Percentiles rank a stretch among this genome's conserved stretches.
Evolutionary conservation across 148 eudicot genomes (phyloP).

Genomic region (Rhododendron mucronatum): DNA sequence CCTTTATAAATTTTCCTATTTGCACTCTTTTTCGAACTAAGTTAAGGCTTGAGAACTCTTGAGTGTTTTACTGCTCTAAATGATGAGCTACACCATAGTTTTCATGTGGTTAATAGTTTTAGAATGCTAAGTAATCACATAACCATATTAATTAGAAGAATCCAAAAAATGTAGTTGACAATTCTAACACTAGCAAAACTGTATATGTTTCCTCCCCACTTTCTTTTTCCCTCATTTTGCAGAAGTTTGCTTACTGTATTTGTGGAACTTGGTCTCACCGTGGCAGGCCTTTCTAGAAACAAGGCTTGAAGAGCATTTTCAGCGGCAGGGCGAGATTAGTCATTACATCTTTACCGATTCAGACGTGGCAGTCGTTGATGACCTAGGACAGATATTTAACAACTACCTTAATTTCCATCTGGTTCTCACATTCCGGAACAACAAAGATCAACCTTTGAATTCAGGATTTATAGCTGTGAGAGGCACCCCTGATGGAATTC

Average conservation of each 20-base stretch:
- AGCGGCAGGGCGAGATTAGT: conserved; percentile 26
- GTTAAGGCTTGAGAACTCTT: neutral
- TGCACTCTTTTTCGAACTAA: neutral
- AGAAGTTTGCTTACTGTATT: conserved; percentile 3
- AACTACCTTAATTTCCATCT: conserved; percentile 56
- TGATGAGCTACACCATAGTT: neutral
- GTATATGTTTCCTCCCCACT: neutral
- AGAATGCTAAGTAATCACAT: neutral
- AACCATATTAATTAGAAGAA: neutral
- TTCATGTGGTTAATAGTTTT: neutral
- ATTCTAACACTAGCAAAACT: neutral
- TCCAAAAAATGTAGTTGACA: neutral
- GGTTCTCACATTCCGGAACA: conserved; percentile 93
- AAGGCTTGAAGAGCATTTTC: conserved; percentile 50
- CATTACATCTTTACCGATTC: conserved; percentile 90
- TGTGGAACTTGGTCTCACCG: conserved; percentile 10
- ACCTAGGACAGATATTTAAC: conserved; percentile 64
- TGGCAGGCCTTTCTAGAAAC: conserved; percentile 70
- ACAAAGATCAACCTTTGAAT: conserved; percentile 93
- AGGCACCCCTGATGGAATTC: conserved; percentile 72
- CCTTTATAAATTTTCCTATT: neutral
- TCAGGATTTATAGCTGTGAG: conserved; percentile 94
- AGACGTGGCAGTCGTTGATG: conserved; percentile 80
- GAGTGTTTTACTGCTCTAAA: neutral
- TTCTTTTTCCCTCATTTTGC: neutral